These are phyloP conservation scores for Pinus tabuliformis DNA, from an alignment of 75 land plant genomes.

Conservation along the genomic window DNA sequence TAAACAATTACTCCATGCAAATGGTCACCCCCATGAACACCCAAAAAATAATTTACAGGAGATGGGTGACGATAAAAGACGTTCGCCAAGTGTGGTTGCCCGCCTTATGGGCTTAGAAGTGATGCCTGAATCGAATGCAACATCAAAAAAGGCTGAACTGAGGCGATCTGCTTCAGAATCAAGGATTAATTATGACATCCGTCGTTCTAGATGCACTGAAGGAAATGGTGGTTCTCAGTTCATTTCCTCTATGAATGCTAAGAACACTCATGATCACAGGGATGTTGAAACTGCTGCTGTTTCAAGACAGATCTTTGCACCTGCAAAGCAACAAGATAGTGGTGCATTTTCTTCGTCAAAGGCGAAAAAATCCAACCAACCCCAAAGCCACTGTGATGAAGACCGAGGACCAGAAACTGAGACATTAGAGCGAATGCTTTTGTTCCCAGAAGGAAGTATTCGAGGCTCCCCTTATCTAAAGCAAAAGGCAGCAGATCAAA, in stretches of 20 bases:
- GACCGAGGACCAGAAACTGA: background rate
- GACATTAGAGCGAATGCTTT: background rate
- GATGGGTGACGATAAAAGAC: slow-evolving; percentile 8
- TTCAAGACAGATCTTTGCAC: slow-evolving; percentile 7
- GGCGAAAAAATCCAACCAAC: background rate
- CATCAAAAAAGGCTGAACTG: slow-evolving; percentile 4
- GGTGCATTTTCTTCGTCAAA: slow-evolving; percentile 6
- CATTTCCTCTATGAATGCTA: background rate
- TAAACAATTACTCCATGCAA: slow-evolving; percentile 1
- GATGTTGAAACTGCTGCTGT: background rate
- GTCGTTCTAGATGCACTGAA: background rate
- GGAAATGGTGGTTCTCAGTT: slow-evolving; percentile 5
- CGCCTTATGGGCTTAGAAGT: slow-evolving; percentile 77
- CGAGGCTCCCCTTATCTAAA: background rate
- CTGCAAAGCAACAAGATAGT: slow-evolving; percentile 3
- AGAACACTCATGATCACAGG: slow-evolving; percentile 4
- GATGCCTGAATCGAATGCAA: slow-evolving; percentile 27
- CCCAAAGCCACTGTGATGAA: background rate
- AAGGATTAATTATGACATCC: slow-evolving; percentile 11
- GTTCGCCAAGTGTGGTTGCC: slow-evolving; percentile 54
- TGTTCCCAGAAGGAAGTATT: slow-evolving; percentile 4
- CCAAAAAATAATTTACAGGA: background rate
- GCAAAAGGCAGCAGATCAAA: slow-evolving; percentile 5
- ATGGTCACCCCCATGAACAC: background rate
- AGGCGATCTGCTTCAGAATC: slow-evolving; percentile 31